These are phyloP conservation scores for Vickermania spadyakhi DNA, from an alignment of 208 protist species.

Conservation along the genomic window DNA sequence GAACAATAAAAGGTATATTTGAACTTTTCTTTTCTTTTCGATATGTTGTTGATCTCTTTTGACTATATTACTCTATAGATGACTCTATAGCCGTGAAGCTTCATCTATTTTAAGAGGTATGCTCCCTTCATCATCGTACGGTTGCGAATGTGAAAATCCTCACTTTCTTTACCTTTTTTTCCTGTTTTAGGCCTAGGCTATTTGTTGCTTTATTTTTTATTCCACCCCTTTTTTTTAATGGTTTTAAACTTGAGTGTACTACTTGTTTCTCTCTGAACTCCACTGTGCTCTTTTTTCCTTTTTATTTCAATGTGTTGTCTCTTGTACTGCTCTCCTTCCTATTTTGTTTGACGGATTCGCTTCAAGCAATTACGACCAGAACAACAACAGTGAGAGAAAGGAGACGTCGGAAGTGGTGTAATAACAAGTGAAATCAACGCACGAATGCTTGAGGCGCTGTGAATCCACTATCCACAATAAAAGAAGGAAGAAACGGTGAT, in stretches of 20 bases:
- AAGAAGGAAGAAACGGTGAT: no score
- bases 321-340: not conserved
- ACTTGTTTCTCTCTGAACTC: not conserved
- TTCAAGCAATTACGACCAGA: not conserved
- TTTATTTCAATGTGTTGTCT: not conserved
- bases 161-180: slow-evolving; percentile 9
- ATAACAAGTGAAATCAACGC: no score
- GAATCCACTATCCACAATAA: no score
- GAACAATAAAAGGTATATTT: not conserved
- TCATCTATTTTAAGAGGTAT: no score
- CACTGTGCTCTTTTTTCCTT: not conserved
- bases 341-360: not conserved
- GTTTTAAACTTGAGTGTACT: no score
- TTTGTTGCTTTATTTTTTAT: not conserved
- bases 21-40: not conserved
- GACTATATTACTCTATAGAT: not conserved
- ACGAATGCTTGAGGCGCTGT: no score
- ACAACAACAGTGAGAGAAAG: not conserved
- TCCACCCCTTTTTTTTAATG: not conserved
- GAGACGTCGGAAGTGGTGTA: no score
- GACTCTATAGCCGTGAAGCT: not conserved
- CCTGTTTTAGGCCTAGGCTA: no score
- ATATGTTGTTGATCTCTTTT: not conserved
- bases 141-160: not conserved
- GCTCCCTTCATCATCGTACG: no score